Base-by-base conservation (phyloP, 2,329 filamentous ascomycete species). In the Penicillium sp. region DNA sequence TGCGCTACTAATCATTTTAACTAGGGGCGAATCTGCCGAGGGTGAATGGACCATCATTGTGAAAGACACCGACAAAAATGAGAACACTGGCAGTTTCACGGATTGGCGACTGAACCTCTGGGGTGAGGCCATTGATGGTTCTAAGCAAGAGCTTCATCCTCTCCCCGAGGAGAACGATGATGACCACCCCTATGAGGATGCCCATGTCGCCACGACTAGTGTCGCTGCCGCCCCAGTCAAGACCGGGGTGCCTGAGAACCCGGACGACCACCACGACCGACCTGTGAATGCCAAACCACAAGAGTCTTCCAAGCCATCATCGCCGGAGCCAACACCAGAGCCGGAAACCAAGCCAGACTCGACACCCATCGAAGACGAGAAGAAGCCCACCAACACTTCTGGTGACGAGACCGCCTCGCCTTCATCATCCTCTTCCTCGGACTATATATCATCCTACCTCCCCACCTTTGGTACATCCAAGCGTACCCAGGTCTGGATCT, bases 101-200 rank as follows among this genome's bases (percentile, higher is more conserved):
- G 93, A 99, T 75, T 99, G 92, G 91, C 89, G 90, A 66, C 80
- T 99, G 54, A 95, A 93, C 70, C 83, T 99, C 3, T 99, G 92
- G 91, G 94, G 94, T 57, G 92, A 97, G 73, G 82, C 83, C 55
- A 89, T 90, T 62, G 90, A 97, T 68, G 82, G 85, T 34, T 78
- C 81, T 46, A 89, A 89, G 69, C 88, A 92, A 48, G 82, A 76
- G 7, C 79, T 88, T 4, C 83, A 95, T 14, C 93, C 94, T 7
- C 83, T 97, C 78, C 94, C 94, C 0, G 85, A 83, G 5, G 88
- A 89, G 46, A 79, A 90, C 43, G 93, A 97, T 59, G 91, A 97
- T 67, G 86, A 88, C 54, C 86, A 96, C 66, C 89, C 92, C 71
- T 87, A 88, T 62, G 76, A 83, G 60, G 84, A 85, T 27, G 74